phyloP scores from a whole-genome alignment of 441 rosid species.

The Corymbia citriodora region DNA sequence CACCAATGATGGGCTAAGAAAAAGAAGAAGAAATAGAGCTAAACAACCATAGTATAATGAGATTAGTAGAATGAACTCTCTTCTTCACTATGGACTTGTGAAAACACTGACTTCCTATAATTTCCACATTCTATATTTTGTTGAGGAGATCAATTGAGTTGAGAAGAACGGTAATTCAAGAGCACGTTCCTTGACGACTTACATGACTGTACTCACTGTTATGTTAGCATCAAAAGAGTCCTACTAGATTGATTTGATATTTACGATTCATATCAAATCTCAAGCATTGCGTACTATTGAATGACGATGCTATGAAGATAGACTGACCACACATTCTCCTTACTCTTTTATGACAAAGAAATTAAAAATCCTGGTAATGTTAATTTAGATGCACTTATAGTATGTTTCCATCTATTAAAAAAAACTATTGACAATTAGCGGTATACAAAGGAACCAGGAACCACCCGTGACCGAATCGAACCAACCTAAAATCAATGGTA shows the following conservation, averaged over 20 bases:
- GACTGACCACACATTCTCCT: not conserved
- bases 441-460: no score
- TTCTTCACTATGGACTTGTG: not conserved
- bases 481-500: no score
- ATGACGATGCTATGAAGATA: not conserved
- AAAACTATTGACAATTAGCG: no score
- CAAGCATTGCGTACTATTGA: not conserved
- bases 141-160: not conserved
- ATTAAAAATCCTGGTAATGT: not conserved
- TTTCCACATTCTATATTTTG: not conserved
- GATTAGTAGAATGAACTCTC: not conserved
- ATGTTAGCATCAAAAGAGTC: not conserved
- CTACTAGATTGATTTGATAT: fast-evolving
- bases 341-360: not conserved
- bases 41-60: not conserved
- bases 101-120: not conserved
- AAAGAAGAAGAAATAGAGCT: not conserved
- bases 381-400: not conserved
- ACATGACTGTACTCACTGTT: not conserved
- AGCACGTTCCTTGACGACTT: not conserved
- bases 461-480: no score
- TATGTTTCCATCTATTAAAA: not conserved
- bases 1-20: not conserved
- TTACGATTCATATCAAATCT: not conserved
- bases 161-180: not conserved